Base-by-base conservation (phyloP, 176 grass and related monocot genomes). In the Saccharum spontaneum region DNA sequence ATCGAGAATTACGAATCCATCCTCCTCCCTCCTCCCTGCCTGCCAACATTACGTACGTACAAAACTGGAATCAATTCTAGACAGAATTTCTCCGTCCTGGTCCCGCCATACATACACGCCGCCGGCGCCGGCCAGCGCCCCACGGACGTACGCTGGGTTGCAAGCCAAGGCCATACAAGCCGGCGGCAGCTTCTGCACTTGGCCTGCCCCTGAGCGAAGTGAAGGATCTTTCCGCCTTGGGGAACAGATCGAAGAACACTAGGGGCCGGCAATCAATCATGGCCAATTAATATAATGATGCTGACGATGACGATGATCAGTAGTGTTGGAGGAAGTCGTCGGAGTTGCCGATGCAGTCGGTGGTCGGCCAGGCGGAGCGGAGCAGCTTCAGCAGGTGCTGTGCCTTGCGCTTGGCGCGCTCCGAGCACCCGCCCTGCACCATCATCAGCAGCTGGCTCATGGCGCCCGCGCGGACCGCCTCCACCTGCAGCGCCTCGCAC, bases 401-500 rank as follows among this genome's bases (percentile, higher is more conserved):
- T 40, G 94, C 91, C 67, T 99, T 99, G 69, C 94, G 88, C 85
- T 99, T 99, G 41, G 91, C 91, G 59, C 97, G 92, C 18, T 99
- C 97, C 3, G 97, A 99, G 84, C 88, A 96, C 1, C 94, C 94
- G 11, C 97, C 94, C 69, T 99, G 97, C 76, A 97, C 97, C 97
- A 99, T 89, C 5, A 99, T 26, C 1, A 99, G 83, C 33, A 99
- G 83, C 61, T 92, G 91, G 62, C 67, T 82, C 97, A 99, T 92
- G 28, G 92, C 86, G 23, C 97, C 97, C 0, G 90, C 88, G 3
- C 85, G 80, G n/a, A 99, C 97, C 1, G 94, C 97, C 86, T 94
- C 97, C 45, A 76, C 74, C 88, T 99, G 97, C n/a, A 99, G 94
- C 11, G 79, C 55, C 66, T 96, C 97, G 10, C 84, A 90, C 0